Evolutionary conservation across 1,284 basidiomycete genomes (phyloP).

Genomic region (Apiotrichum brassicae): DNA sequence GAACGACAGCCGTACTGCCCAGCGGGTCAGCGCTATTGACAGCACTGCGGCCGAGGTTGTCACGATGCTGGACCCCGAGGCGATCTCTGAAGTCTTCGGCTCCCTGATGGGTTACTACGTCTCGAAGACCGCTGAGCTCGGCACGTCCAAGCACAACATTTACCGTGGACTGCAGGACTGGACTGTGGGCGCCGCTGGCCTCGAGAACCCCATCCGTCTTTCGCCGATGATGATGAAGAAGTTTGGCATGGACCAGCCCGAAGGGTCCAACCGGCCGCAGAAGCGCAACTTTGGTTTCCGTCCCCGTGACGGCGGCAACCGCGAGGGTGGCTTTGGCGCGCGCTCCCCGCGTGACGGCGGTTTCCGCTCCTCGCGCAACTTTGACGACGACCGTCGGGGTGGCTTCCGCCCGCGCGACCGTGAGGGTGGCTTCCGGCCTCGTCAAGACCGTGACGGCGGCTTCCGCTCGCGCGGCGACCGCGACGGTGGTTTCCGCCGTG

Average conservation of each 20-base stretch:
- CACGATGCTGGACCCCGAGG: slow-evolving; percentile 53
- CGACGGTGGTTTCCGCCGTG: too few species aligned
- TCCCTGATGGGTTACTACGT: slow-evolving; percentile 74
- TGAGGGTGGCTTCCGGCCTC: neutral
- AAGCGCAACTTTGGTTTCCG: slow-evolving; percentile 1
- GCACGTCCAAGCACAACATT: slow-evolving; percentile 49
- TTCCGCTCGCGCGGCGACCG: too few species aligned
- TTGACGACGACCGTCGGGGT: neutral
- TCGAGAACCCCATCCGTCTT: slow-evolving; percentile 53
- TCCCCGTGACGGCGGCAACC: neutral
- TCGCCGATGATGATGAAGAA: slow-evolving; percentile 51
- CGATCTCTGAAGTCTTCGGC: slow-evolving; percentile 60
- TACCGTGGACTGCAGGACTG: slow-evolving; percentile 62
- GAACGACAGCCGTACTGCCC: slow-evolving; percentile 9
- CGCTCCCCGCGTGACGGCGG: neutral
- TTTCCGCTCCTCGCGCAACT: neutral
- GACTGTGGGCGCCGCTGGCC: slow-evolving; percentile 55
- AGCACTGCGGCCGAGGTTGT: slow-evolving; percentile 44
- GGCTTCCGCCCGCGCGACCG: neutral
- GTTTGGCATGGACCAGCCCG: slow-evolving; percentile 12
- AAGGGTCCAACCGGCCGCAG: neutral
- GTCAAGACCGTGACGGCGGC: slow-evolving; percentile 1
- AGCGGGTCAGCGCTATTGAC: slow-evolving; percentile 36
- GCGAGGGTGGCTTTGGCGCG: neutral
- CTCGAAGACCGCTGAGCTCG: slow-evolving; percentile 53